Conservation (phyloP, 148 eudicot genomes). For the Polygonum aviculare region DNA sequence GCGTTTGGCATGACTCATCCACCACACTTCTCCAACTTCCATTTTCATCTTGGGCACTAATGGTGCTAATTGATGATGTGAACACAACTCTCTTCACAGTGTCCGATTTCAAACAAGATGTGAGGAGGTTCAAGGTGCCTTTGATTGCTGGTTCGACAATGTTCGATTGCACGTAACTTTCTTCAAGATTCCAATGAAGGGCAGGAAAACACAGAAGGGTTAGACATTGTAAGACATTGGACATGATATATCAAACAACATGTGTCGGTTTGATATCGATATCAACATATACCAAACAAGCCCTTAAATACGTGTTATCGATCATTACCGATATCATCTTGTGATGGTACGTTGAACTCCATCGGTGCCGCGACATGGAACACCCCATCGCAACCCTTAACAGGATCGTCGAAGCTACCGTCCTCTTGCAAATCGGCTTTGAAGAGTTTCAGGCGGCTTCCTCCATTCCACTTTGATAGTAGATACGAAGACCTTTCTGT, state of each 20-base stretch:
- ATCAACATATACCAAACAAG: no score
- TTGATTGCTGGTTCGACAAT: conserved; percentile 53
- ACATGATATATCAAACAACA: no score
- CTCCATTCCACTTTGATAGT: conserved; percentile 36
- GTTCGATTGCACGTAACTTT: conserved; percentile 32
- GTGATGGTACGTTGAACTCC: conserved; percentile 40
- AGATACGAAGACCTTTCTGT: conserved; percentile 45
- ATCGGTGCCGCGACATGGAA: conserved; percentile 83
- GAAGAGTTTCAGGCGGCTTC: conserved; percentile 40
- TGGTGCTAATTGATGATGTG: conserved; percentile 74
- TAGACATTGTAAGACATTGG: background rate
- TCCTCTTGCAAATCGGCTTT: conserved; percentile 59
- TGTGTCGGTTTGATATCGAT: no score
- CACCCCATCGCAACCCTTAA: conserved; percentile 59
- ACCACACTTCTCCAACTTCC: conserved; percentile 44
- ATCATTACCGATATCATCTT: conserved; percentile 44
- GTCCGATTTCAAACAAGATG: conserved; percentile 36
- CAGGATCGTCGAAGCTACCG: conserved; percentile 77
- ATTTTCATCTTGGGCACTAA: conserved; percentile 41
- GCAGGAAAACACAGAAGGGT: background rate
- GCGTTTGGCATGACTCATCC: conserved; percentile 52
- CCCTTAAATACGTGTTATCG: no score
- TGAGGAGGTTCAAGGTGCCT: conserved; percentile 63
- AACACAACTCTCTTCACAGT: conserved; percentile 53
- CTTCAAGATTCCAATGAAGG: conserved; percentile 16